Evolutionary conservation across 2,329 filamentous ascomycete genomes (phyloP), one percentile per base, ranked within the genome.

Genomic region (Alternaria sp.): DNA sequence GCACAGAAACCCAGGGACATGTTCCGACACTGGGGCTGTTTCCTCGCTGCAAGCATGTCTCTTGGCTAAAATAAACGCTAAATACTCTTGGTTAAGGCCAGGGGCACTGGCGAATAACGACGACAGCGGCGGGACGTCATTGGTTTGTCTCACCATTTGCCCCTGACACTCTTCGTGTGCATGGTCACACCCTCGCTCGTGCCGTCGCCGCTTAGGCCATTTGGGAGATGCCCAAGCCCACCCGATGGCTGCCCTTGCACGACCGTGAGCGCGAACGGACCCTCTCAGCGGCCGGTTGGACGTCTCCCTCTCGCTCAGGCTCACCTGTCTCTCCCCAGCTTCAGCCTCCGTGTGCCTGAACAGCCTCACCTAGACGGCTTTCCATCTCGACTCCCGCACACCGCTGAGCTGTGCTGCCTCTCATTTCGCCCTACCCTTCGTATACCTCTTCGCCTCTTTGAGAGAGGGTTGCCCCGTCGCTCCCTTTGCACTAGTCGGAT

Each of bases 391-490:
- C 61, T 54, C 60, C 55, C 46, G 72, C 74, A 75, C 74, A 74
- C 77, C 68, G 76, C 75, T 73, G 74, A 59, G 76, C 75, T 72
- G 76, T 77, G 75, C 73, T 75, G 73, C 67, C 77, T 71, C 70
- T 77, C 77, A 56, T 77, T 78, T 70, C 54, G 60, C 57, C 67
- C 54, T 61, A 57, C 65, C 52, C 50, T 65, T 69, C 61, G 50
- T 43, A 63, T 59, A 55, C 55, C 50, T 46, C 23, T 54, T 44
- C 61, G 58, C 70, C 76, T 79, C 77, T 80, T 80, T 78, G 77
- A 80, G 61, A 80, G 77, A 79, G 74, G 50, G 66, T 69, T 52
- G 46, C 57, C 62, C 64, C 68, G 63, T 71, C 68, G 69, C 69
- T 71, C 63, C 57, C 62, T 47, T 66, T 66, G 64, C 64, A 63